phyloP scores from a whole-genome alignment of 257 asterid genomes.

The Eustoma russellianum region DNA sequence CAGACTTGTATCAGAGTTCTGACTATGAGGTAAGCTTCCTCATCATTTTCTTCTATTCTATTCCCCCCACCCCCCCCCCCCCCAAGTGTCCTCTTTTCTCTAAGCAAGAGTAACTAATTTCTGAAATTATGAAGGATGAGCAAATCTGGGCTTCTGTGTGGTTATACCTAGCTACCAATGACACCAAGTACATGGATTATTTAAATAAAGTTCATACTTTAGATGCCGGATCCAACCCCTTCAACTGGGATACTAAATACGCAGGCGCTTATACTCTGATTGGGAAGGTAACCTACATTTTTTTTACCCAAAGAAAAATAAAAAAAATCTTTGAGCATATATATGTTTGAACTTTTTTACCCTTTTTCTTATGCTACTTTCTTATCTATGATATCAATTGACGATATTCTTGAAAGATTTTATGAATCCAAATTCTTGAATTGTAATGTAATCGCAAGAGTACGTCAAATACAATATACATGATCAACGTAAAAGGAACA shows the following conservation, averaged over 20 bases:
- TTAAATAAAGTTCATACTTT: conserved; percentile 10
- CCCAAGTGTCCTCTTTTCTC: not conserved
- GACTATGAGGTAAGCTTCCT: conserved; percentile 39
- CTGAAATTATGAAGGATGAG: conserved; percentile 38
- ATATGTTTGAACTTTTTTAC: not conserved
- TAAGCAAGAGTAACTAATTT: not conserved
- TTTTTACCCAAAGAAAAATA: too few relatives aligned
- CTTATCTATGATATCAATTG: not conserved
- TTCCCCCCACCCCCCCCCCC: too few relatives aligned
- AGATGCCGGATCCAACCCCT: conserved; percentile 38
- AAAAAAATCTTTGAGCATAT: too few relatives aligned
- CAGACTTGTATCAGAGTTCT: conserved; percentile 35
- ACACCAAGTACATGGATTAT: conserved; percentile 15
- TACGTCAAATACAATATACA: too few relatives aligned
- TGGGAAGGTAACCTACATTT: conserved; percentile 28
- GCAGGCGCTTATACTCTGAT: conserved; percentile 43
- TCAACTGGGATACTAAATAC: conserved; percentile 68
- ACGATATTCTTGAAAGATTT: too few relatives aligned
- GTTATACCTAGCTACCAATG: conserved; percentile 41
- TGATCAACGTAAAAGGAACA: too few relatives aligned
- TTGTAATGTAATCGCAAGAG: too few relatives aligned
- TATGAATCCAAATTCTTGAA: too few relatives aligned
- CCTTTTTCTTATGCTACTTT: not conserved
- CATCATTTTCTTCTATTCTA: not conserved
- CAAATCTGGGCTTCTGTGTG: conserved; percentile 63